Evolutionary conservation across 768 basidiomycete species (phyloP).

Genomic region (Trametes villosa): DNA sequence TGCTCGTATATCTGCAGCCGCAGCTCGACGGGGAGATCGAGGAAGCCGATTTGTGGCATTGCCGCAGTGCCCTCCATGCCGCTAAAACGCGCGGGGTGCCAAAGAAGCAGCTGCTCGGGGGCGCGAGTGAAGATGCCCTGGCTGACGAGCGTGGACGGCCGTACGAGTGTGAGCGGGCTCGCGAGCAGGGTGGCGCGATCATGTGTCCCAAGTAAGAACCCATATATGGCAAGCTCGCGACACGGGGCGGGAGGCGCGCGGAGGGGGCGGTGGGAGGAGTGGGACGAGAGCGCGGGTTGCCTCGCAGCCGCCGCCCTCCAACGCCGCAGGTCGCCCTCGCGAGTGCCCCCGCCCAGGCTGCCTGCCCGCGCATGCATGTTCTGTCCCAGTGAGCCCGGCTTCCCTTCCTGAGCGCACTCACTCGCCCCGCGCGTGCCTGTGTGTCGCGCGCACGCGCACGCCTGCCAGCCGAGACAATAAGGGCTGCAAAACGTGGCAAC

Average conservation of each 20-base stretch:
- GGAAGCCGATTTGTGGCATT: conserved; percentile 22
- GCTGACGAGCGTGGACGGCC: not conserved
- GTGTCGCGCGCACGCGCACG: conserved; percentile 7
- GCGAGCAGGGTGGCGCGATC: not conserved
- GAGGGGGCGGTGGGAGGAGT: not conserved
- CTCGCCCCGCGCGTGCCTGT: not conserved
- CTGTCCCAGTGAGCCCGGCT: conserved; percentile 20
- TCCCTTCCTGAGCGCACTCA: conserved; percentile 3
- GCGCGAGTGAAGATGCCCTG: not conserved
- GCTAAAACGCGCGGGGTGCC: not conserved
- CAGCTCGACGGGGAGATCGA: conserved; percentile 38
- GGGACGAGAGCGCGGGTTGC: not conserved
- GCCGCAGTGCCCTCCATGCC: not conserved
- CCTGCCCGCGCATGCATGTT: conserved; percentile 36
- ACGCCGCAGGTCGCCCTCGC: not conserved
- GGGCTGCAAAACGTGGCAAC: conserved; percentile 33
- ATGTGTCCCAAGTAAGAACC: conserved; percentile 29
- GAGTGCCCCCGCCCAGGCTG: conserved; percentile 22
- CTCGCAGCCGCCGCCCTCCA: not conserved
- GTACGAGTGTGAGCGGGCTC: not conserved
- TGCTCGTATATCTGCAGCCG: conserved; percentile 41
- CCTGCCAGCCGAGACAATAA: conserved; percentile 31
- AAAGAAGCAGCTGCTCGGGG: not conserved
- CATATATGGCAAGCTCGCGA: conserved; percentile 20
- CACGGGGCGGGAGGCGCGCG: not conserved